Evolutionary conservation across 352 stramenopile genomes (phyloP).

Genomic region (Globisporangium lucens): DNA sequence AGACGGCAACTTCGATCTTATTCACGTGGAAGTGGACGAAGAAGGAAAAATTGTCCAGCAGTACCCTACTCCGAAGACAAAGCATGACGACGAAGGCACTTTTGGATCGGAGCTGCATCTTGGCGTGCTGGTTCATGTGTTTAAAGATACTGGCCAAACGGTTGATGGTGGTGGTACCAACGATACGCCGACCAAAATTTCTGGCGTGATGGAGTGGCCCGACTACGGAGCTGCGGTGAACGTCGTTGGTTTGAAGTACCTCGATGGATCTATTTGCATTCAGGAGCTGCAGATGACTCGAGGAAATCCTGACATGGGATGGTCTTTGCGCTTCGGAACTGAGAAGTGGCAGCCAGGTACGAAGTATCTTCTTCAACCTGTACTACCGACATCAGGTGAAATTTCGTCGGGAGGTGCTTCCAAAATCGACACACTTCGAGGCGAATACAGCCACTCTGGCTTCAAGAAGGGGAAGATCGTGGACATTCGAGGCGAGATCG

Average conservation of each 20-base stretch:
- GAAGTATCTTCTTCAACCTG: constrained; percentile 61
- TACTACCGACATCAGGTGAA: constrained; percentile 3
- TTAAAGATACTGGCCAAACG: constrained; percentile 19
- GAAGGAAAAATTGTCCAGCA: constrained; percentile 68
- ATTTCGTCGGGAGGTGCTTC: background rate
- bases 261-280: constrained; percentile 57
- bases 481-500: constrained; percentile 60
- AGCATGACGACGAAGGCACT: constrained; percentile 65
- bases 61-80: constrained; percentile 67
- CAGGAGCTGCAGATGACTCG: constrained; percentile 81
- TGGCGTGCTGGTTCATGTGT: constrained; percentile 74
- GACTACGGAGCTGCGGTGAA: constrained; percentile 74
- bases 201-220: constrained; percentile 75
- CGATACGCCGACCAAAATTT: constrained; percentile 32
- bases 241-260: constrained; percentile 60
- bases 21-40: constrained; percentile 83
- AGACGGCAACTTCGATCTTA: constrained; percentile 84
- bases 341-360: constrained; percentile 88
- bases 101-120: constrained; percentile 80
- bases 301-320: constrained; percentile 85
- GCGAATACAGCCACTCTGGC: constrained; percentile 56
- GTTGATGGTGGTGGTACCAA: background rate
- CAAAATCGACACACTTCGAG: constrained; percentile 36
- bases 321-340: constrained; percentile 80
- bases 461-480: constrained; percentile 58